Evolutionary conservation across 345 rosid species (phyloP).

Genomic region (rapeseed (Brassica napus)): Da-Ae NC_063449.1:45436501-45437000

Average conservation of each 20-base stretch:
- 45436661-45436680: background rate
- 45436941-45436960: background rate
- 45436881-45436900: background rate
- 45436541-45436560: slow-evolving; percentile 91
- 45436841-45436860: background rate
- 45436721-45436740: background rate
- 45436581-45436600: slow-evolving; percentile 93
- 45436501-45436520: slow-evolving; percentile 81
- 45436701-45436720: background rate
- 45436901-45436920: background rate
- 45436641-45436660: slow-evolving; percentile 47
- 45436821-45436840: background rate
- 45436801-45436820: background rate
- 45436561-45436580: slow-evolving; percentile 94
- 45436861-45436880: background rate
- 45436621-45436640: slow-evolving; percentile 74
- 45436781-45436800: background rate
- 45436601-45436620: slow-evolving; percentile 92
- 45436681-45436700: background rate
- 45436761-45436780: background rate
- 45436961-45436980: background rate
- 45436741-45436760: background rate
- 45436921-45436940: background rate
- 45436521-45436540: slow-evolving; percentile 84
- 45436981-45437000: background rate